phyloP scores from a whole-genome alignment of 495 filamentous ascomycete genomes.

The Aeminium ludgeri region DNA sequence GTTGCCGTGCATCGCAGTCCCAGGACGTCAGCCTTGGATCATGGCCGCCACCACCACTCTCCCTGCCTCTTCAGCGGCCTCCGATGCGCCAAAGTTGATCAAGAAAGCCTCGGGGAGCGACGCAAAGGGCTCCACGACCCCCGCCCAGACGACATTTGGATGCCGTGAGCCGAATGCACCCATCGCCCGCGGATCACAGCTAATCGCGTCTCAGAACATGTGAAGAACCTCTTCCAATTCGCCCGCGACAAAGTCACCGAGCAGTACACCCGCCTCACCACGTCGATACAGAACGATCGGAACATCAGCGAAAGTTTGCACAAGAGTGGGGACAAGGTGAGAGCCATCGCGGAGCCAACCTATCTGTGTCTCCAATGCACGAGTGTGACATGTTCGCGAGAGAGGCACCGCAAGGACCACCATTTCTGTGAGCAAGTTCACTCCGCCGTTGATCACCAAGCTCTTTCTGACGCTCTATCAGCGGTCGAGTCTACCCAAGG shows the following conservation, averaged over 20 bases:
- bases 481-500: slow-evolving; percentile 71
- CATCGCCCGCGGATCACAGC: background rate
- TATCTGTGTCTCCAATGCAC: slow-evolving; percentile 60
- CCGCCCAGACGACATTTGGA: slow-evolving; percentile 10
- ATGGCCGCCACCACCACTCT: slow-evolving; percentile 14
- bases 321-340: slow-evolving; percentile 6
- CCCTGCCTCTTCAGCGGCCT: slow-evolving; percentile 12
- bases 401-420: slow-evolving; percentile 40
- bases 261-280: slow-evolving; percentile 19
- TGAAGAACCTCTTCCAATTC: slow-evolving; percentile 18
- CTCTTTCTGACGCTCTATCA: slow-evolving; percentile 23
- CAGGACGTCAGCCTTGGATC: too few relatives aligned
- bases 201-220: slow-evolving; percentile 19
- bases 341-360: slow-evolving; percentile 35
- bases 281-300: slow-evolving; percentile 16
- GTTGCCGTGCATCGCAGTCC: too few relatives aligned
- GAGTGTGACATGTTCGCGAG: slow-evolving; percentile 33
- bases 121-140: slow-evolving; percentile 4
- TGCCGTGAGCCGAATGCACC: slow-evolving; percentile 1
- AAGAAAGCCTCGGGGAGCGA: slow-evolving; percentile 17
- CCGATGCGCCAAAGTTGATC: slow-evolving; percentile 23
- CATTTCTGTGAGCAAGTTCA: slow-evolving; percentile 40
- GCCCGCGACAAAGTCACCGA: slow-evolving; percentile 18
- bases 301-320: slow-evolving; percentile 1
- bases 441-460: background rate